Evolutionary conservation across 495 filamentous ascomycete species (phyloP).

Genomic region (Glutinoglossum americanum): DNA sequence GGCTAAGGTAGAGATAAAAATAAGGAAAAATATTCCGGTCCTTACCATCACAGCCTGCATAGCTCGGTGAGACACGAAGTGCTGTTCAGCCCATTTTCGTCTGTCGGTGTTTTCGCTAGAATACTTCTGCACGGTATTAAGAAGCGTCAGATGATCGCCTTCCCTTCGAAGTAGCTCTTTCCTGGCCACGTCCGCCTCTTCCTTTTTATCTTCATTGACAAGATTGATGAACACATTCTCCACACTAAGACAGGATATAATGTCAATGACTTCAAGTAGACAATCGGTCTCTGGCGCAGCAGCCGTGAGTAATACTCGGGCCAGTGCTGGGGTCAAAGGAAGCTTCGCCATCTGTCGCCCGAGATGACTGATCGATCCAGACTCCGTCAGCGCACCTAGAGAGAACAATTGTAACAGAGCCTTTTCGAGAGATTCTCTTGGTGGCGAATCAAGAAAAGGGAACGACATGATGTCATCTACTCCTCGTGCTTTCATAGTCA

Average conservation of each 20-base stretch:
- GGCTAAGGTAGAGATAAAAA: no score
- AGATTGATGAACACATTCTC: conserved; percentile 76
- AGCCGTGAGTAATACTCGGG: conserved; percentile 64
- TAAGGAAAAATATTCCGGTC: background rate
- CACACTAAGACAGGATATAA: conserved; percentile 70
- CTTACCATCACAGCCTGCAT: conserved; percentile 57
- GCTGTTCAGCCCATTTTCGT: conserved; percentile 52
- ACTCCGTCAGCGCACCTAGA: conserved; percentile 52
- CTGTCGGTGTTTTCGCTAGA: conserved; percentile 52
- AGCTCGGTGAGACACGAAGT: conserved; percentile 58
- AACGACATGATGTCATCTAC: conserved; percentile 66
- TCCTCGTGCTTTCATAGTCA: conserved; percentile 87
- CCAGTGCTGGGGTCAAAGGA: conserved; percentile 63
- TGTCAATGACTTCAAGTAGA: conserved; percentile 69
- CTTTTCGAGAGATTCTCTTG: conserved; percentile 56
- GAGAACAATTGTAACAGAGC: conserved; percentile 60
- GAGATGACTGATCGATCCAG: conserved; percentile 48
- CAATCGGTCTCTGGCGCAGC: conserved; percentile 45
- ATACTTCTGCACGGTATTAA: conserved; percentile 67
- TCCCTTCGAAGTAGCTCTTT: conserved; percentile 57
- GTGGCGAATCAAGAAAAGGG: conserved; percentile 65
- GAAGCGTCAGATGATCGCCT: conserved; percentile 75
- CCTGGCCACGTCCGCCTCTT: conserved; percentile 49
- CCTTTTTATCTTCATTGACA: conserved; percentile 58
- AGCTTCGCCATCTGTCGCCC: conserved; percentile 62